Base-by-base conservation (phyloP, 805 yeast genomes). In the Grigorovia jiainica region DNA sequence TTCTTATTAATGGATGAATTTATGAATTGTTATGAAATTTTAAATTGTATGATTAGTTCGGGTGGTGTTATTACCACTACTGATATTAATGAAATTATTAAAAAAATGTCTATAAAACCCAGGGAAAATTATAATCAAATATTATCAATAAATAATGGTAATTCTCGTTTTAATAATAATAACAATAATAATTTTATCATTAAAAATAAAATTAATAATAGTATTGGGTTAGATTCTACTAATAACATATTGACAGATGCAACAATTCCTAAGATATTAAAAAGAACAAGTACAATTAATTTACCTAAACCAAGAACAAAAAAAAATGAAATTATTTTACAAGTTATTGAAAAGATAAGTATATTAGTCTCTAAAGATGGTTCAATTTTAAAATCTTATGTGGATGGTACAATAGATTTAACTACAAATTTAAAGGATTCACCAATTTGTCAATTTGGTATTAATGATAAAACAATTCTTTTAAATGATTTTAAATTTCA, bases 361-460 rank as follows among this genome's bases (percentile, higher is more conserved):
- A 72, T 85, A 30, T 66, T 87, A 42, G 74, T 86, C 57, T 75
- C 80, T 7, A 69, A 79, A 7, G 72, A 75, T 42, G 84, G 86
- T 1, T 72, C 76, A 16, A 68, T 82, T 1, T 63, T 85, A 24
- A 71, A 82, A 43, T 72, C 87, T 0, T 80, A 76, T 53, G 84
- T 87, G 19, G 85, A 82, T 48, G 97, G 97, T 5, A 66, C 73
- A 9, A 77, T 89, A 36, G 68, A 72, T 39, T 72, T 86, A 72
- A 78, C 79, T 39, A 68, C 90, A 0, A 85, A 78, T 34, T 62
- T 89, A 10, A 72, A 84, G 0, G 96, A 96, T 3, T 76, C 78
- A 73, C 96, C 97, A 0, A 72, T 72, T 19, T 89, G 96, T 58
- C 75, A 78, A 38, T 79, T 89, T 57, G 95, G 90, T 0, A 68